Conservation (phyloP, 2,329 filamentous ascomycete genomes). For the Nannizziopsis arthrosporioides region DNA sequence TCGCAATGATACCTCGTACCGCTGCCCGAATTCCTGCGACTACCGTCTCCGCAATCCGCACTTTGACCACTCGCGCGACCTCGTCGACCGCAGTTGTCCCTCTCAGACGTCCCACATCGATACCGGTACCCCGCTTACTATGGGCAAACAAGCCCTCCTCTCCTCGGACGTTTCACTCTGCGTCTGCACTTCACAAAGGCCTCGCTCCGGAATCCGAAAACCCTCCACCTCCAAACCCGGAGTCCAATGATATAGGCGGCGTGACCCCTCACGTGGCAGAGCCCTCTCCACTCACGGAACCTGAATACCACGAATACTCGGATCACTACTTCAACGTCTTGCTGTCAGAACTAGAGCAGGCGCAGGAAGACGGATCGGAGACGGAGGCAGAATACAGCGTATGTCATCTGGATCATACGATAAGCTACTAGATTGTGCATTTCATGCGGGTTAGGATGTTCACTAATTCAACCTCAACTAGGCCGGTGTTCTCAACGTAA, state of each 20-base stretch:
- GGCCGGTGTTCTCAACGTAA: constrained; percentile 76
- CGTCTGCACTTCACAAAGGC: constrained; percentile 34
- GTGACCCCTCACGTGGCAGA: constrained; percentile 35
- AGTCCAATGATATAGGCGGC: constrained; percentile 34
- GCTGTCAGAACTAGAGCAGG: constrained; percentile 52
- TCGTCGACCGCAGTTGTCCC: constrained; percentile 8
- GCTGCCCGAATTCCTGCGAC: constrained; percentile 32
- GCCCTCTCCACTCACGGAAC: constrained; percentile 54
- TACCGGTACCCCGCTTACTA: background rate
- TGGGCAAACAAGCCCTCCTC: constrained; percentile 1
- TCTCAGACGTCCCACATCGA: constrained; percentile 6
- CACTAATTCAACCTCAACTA: constrained; percentile 28
- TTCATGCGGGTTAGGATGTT: background rate
- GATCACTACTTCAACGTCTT: constrained; percentile 60
- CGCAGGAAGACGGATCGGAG: constrained; percentile 59
- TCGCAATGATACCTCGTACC: constrained; percentile 34
- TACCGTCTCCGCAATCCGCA: constrained; percentile 15
- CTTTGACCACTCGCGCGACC: constrained; percentile 13
- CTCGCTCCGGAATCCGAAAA: constrained; percentile 50
- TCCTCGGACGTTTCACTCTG: constrained; percentile 27
- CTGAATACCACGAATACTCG: constrained; percentile 64
- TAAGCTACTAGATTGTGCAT: background rate
- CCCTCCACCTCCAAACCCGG: constrained; percentile 35
- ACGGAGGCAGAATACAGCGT: constrained; percentile 86
- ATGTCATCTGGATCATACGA: constrained; percentile 28